Conservation (phyloP, 495 filamentous ascomycete genomes). For the Penicillium fimorum region DNA sequence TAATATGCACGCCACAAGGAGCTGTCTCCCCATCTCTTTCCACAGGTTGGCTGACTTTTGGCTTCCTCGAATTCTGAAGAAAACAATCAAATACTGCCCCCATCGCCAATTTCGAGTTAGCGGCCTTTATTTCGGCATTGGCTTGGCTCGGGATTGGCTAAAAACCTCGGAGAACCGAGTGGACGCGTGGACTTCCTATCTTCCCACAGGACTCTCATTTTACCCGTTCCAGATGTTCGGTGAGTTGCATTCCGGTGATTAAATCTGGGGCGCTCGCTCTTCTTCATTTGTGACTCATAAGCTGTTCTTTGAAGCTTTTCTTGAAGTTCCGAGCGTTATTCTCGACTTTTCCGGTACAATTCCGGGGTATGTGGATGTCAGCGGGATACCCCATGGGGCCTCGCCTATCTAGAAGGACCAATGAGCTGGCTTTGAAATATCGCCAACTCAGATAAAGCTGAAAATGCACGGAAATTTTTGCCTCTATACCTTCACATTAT, state of each 20-base stretch:
- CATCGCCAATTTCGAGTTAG: neutral
- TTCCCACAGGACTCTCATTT: conserved; percentile 5
- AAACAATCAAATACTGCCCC: neutral
- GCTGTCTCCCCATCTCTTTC: neutral
- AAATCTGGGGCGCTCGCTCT: conserved; percentile 16
- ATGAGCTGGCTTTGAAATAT: too few relatives aligned
- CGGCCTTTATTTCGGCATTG: conserved; percentile 14
- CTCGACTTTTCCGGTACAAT: too few relatives aligned
- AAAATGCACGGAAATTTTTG: too few relatives aligned
- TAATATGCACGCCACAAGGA: conserved; percentile 10
- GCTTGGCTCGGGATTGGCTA: conserved; percentile 1
- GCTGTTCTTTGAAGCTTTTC: too few relatives aligned
- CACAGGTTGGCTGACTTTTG: conserved; percentile 2
- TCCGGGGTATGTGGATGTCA: too few relatives aligned
- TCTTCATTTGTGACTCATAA: neutral
- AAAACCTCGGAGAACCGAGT: conserved; percentile 15
- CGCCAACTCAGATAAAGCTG: too few relatives aligned
- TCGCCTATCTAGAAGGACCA: too few relatives aligned
- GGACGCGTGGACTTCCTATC: conserved; percentile 13
- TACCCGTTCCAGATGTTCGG: conserved; percentile 22
- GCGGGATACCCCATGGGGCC: too few relatives aligned
- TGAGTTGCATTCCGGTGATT: conserved; percentile 18
- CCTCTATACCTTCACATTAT: too few relatives aligned
- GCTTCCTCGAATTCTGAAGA: neutral
- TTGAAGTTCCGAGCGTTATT: too few relatives aligned